A percentile compares a stretch with the other conserved stretches of the same genome.
phyloP scores from a whole-genome alignment of 2,329 filamentous ascomycete species.

The Fusarium avenaceum region DNA sequence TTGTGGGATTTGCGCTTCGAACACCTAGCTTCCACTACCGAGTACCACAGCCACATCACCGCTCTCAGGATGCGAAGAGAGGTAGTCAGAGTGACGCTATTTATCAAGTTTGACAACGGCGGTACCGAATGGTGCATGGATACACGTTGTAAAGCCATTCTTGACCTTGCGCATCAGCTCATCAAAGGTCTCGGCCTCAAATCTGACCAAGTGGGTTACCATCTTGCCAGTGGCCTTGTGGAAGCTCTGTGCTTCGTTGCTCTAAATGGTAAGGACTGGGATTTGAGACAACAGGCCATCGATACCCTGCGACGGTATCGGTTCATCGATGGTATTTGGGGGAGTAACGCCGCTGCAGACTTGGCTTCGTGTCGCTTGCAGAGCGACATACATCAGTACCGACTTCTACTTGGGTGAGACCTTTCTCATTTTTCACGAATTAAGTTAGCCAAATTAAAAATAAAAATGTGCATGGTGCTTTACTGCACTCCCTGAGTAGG shows the following conservation, averaged over 20 bases:
- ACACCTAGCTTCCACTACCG: accelerated
- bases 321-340: slow-evolving; percentile 5
- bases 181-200: background rate
- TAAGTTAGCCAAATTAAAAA: no score
- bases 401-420: background rate
- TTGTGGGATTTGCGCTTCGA: background rate
- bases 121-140: accelerated
- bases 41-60: background rate
- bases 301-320: background rate
- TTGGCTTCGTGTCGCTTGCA: background rate
- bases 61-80: background rate
- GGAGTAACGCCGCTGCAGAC: background rate
- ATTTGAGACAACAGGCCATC: background rate
- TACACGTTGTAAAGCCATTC: background rate
- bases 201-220: accelerated
- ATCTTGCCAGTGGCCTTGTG: background rate
- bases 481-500: no score
- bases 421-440: no score
- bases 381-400: background rate
- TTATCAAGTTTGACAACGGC: accelerated
- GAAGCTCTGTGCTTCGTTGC: slow-evolving; percentile 6
- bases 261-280: background rate
- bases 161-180: accelerated
- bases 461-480: no score
- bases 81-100: background rate